These are phyloP conservation scores for Amniculicola lignicola DNA, from an alignment of 495 filamentous ascomycete species.

Conservation along the genomic window DNA sequence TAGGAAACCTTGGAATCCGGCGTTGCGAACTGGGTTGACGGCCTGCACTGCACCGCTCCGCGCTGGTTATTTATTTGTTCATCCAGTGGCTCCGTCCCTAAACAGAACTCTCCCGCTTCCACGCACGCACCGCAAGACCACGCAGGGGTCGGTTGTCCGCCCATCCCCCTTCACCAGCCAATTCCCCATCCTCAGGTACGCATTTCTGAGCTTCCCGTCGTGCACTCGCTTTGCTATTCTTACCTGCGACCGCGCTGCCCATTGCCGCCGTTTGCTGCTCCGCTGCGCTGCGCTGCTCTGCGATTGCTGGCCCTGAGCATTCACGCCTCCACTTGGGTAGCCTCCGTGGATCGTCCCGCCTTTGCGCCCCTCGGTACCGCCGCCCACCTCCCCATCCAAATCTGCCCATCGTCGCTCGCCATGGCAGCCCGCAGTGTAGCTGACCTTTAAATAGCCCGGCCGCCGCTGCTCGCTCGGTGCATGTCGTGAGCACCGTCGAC, in stretches of 20 bases:
- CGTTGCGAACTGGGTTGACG: neutral
- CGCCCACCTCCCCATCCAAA: neutral
- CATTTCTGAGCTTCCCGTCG: neutral
- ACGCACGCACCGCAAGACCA: neutral
- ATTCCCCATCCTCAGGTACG: neutral
- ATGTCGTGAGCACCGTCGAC: conserved; percentile 6
- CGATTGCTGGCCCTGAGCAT: neutral
- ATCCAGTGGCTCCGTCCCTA: neutral
- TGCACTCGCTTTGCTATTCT: conserved; percentile 4
- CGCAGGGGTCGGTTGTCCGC: conserved; percentile 3
- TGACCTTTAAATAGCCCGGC: conserved; percentile 19
- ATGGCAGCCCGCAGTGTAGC: neutral
- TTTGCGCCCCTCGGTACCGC: conserved; percentile 10
- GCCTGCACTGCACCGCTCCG: neutral
- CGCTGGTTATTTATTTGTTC: neutral
- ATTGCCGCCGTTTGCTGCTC: neutral
- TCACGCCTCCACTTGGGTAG: conserved; percentile 5
- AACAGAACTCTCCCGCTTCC: neutral
- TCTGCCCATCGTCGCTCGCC: neutral
- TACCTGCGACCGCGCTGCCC: neutral
- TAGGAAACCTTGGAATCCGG: neutral
- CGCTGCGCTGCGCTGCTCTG: neutral
- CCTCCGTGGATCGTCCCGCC: conserved; percentile 18
- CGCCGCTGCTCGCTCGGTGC: neutral
- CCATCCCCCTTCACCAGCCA: neutral